Conservation (phyloP, 1,284 basidiomycete species). For the Trametes polyzona region DNA sequence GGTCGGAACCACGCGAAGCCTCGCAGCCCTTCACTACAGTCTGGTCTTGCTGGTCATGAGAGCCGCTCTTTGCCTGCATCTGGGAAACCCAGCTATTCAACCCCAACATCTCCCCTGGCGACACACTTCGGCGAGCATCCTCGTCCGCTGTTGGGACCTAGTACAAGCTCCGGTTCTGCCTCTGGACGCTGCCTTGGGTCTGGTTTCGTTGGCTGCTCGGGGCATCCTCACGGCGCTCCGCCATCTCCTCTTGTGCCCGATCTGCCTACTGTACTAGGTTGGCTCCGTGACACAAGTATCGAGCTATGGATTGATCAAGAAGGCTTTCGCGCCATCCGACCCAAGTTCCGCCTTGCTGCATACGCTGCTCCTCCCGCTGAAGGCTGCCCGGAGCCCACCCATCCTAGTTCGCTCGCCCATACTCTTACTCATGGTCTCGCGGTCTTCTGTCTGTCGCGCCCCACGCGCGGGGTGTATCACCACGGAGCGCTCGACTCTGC, state of each 20-base stretch:
- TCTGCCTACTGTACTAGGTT: slow-evolving; percentile 47
- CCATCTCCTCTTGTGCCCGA: slow-evolving; percentile 5
- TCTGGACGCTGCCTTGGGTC: neutral
- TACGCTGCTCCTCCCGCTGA: slow-evolving; percentile 38
- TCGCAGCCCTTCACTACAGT: slow-evolving; percentile 10
- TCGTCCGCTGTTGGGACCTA: neutral
- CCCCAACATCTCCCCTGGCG: neutral
- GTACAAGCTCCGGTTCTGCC: neutral
- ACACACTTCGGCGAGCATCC: neutral
- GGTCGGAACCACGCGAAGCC: slow-evolving; percentile 5
- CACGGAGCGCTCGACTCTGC: slow-evolving; percentile 68
- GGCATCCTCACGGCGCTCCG: slow-evolving; percentile 1
- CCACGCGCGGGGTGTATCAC: slow-evolving; percentile 69
- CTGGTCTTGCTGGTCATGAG: neutral
- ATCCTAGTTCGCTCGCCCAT: slow-evolving; percentile 31
- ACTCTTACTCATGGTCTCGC: slow-evolving; percentile 46
- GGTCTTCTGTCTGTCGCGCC: slow-evolving; percentile 64
- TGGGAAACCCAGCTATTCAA: neutral
- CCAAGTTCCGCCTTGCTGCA: slow-evolving; percentile 61
- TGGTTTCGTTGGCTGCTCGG: slow-evolving; percentile 14
- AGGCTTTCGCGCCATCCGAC: slow-evolving; percentile 65
- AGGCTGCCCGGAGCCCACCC: neutral
- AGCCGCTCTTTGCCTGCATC: neutral
- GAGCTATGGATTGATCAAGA: slow-evolving; percentile 82
- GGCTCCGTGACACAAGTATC: slow-evolving; percentile 58